Evolutionary conservation across 768 basidiomycete genomes (phyloP), one percentile per base, ranked within the genome.

Genomic region (Trametes meyenii): DNA sequence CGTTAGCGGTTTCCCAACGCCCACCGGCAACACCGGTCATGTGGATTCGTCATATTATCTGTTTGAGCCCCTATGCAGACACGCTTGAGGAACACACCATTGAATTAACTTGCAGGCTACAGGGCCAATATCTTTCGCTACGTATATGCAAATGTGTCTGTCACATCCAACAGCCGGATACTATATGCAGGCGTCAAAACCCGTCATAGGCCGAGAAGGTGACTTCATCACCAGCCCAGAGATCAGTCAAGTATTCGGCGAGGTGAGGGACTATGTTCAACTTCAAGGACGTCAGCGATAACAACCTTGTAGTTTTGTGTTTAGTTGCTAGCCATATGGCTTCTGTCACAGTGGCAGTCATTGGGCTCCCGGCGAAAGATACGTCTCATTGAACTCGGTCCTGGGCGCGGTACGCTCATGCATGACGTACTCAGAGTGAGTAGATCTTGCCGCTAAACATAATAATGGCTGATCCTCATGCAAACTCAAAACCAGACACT

Each of bases 191-290:
- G 75, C 83, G 0, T 69, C 79, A 14, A 81, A 91, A 59, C 80
- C 85, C 44, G 88, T 98, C 2, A 93, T 99, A 69, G 97, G 97
- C 13, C 64, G 84, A 0, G 79, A 81, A 43, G 97, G 97, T 5
- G 97, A 99, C 77, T 99, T 98, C 70, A 89, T 91, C 21, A 99
- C 97, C 12, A 94, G 91, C 67, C 97, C 96, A 1, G 97, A 99
- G 73, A 98, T 99, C 55, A 92, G 86, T 67, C 95, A 98, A 72
- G 85, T 92, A 0, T 98, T 98, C 72, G 97, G 97, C 61, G 96
- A 99, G 86, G 96, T 95, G 71, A 65, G 84, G 73, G 16, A 45
- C 42, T 11, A 38, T 59, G 24, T 24, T 45, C 3, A 33, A 26
- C 45, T n/a, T 33, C 23, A 8, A 26, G 62, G 44, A 42, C 64